These are phyloP conservation scores for Taiozyma onychis DNA, from an alignment of 1,139 yeast species.

Conservation along the genomic window DNA sequence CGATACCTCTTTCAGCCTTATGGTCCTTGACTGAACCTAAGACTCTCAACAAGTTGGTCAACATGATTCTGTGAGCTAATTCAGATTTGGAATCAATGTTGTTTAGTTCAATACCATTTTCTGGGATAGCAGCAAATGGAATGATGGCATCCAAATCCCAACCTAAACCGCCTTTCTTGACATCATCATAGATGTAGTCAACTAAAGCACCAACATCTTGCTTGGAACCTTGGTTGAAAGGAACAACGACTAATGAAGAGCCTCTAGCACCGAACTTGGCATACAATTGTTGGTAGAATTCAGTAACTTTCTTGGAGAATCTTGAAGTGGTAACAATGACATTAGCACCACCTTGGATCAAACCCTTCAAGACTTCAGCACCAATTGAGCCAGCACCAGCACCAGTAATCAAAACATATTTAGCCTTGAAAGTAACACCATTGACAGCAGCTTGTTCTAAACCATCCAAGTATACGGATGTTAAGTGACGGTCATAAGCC, in stretches of 20 bases:
- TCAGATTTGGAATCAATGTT: constrained; percentile 92
- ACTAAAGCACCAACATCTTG: constrained; percentile 87
- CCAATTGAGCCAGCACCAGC: constrained; percentile 99
- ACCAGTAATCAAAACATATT: constrained; percentile 90
- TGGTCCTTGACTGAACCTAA: constrained; percentile 85
- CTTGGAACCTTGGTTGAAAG: constrained; percentile 96
- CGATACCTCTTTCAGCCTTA: constrained; percentile 67
- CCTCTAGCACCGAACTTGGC: constrained; percentile 91
- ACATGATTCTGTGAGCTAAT: constrained; percentile 97
- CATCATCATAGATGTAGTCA: constrained; percentile 76
- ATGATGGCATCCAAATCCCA: constrained; percentile 96
- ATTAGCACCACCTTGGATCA: constrained; percentile 96
- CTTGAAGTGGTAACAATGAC: constrained; percentile 95
- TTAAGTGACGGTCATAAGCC: constrained; percentile 76
- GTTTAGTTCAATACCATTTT: constrained; percentile 93
- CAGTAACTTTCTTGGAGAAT: constrained; percentile 91
- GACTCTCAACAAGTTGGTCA: constrained; percentile 88
- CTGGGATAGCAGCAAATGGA: constrained; percentile 99
- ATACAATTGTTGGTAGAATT: constrained; percentile 90
- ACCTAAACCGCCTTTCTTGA: constrained; percentile 85
- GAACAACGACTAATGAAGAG: constrained; percentile 88
- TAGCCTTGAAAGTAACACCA: constrained; percentile 86
- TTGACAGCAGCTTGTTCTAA: constrained; percentile 89
- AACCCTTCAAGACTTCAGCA: constrained; percentile 93
- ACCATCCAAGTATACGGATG: constrained; percentile 79